Evolutionary conservation across 441 rosid genomes (phyloP), one percentile per base, ranked within the genome.

Genomic region (Melastoma candidum): DNA sequence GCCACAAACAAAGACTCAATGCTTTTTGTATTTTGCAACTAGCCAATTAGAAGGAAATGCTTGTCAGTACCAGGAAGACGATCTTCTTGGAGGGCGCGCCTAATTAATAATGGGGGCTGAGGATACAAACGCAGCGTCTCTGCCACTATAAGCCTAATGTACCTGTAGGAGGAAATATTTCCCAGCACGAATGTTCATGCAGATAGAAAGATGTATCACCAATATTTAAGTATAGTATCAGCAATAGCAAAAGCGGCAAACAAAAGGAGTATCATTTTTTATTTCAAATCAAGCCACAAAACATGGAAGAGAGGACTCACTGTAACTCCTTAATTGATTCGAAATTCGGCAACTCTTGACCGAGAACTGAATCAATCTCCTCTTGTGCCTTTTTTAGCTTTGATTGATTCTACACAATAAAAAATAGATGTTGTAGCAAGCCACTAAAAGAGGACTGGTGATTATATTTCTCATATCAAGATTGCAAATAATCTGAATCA

Each of bases 61-160:
- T 17, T 14, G 41, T 64, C 5, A 55, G 59, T 74, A 85, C 96
- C 98, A 11, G 98, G 98, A 27, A 90, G 71, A 49, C 67, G 69
- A 63, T 85, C 96, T 29, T 83, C 54, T 65, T 83, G 77, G 44
- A 87, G 77, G 53, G 96, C 29, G 36, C 96, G 95, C 65, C 98
- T 77, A 60, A 90, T 87, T 25, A 90, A 83, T 67, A 90, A 56
- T 26, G 98, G 98, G 8, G 98, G 98, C 58, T 90, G 95, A 71
- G 96, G 98, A 75, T 74, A 90, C 67, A 90, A 73, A 48, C 95
- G 96, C 63, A 90, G 98, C 53, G 88, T 22, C 83, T 90, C 98
- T 5, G 79, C 90, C 58, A 87, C 87, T 13, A 90, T 74, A 50
- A 80, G 87, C 58, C 95, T 71, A 46, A 87, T 73, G 73, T 83